A percentile compares a stretch with the other conserved stretches of the same genome.
Evolutionary conservation across 2,329 filamentous ascomycete species (phyloP).

Genomic region (Pseudophaeomoniella oleicola): DNA sequence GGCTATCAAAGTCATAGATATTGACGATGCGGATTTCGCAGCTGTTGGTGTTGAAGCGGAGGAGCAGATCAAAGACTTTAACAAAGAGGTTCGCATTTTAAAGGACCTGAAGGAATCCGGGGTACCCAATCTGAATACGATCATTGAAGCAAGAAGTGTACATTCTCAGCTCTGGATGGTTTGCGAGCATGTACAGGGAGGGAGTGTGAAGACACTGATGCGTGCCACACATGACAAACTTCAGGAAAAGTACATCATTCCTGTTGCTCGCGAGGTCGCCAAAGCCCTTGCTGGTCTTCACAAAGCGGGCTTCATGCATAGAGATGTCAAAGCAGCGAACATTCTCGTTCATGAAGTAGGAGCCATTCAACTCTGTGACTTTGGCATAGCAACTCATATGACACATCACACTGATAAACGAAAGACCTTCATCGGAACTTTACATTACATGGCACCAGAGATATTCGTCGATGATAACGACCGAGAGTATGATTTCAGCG

Average conservation of each 20-base stretch:
- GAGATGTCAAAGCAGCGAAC: slow-evolving; percentile 52
- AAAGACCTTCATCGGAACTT: slow-evolving; percentile 50
- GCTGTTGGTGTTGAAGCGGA: slow-evolving; percentile 29
- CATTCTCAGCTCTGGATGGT: slow-evolving; percentile 53
- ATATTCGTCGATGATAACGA: slow-evolving; percentile 31
- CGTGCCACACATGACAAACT: slow-evolving; percentile 33
- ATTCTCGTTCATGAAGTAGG: slow-evolving; percentile 50
- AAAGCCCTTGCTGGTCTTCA: slow-evolving; percentile 48
- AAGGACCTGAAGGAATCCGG: slow-evolving; percentile 47
- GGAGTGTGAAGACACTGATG: slow-evolving; percentile 48
- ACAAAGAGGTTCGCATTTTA: slow-evolving; percentile 48
- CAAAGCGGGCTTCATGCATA: slow-evolving; percentile 50
- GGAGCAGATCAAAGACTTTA: slow-evolving; percentile 38
- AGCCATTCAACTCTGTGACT: slow-evolving; percentile 48
- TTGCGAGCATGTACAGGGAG: slow-evolving; percentile 52
- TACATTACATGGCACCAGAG: slow-evolving; percentile 54
- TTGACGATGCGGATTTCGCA: slow-evolving; percentile 33
- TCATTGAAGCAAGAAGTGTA: slow-evolving; percentile 49
- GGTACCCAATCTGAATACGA: slow-evolving; percentile 48
- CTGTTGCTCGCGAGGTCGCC: slow-evolving; percentile 49
- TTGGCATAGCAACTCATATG: slow-evolving; percentile 49
- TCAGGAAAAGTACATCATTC: slow-evolving; percentile 47
- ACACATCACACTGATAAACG: slow-evolving; percentile 46
- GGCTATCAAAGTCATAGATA: slow-evolving; percentile 37
- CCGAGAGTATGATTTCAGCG: slow-evolving; percentile 31